Evolutionary conservation across 306 rosid species (phyloP).

Genomic region (Urtica urens): DNA sequence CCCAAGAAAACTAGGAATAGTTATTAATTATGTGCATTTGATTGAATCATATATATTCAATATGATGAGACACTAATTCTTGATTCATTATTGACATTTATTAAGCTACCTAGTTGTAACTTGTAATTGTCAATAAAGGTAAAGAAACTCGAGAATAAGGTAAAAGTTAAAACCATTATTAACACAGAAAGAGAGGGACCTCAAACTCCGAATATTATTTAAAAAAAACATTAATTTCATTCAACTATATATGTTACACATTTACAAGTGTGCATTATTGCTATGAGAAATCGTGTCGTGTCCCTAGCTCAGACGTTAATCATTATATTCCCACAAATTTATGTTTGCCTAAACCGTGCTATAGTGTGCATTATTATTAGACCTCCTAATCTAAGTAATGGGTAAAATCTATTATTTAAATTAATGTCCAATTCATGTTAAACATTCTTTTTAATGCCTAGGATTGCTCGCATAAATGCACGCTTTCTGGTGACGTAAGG

Average conservation of each 20-base stretch:
- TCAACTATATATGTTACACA: neutral
- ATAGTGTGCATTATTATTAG: slow-evolving; percentile 20
- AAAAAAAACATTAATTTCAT: neutral
- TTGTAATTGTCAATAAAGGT: too few species aligned
- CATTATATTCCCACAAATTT: slow-evolving; percentile 10
- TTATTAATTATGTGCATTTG: neutral
- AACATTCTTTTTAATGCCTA: slow-evolving; percentile 25
- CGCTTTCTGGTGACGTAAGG: slow-evolving; percentile 1
- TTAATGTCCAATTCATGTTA: slow-evolving; percentile 21
- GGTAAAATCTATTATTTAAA: slow-evolving; percentile 22
- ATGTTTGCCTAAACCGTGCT: slow-evolving; percentile 12
- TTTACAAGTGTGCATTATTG: neutral
- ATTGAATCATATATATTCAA: too few species aligned
- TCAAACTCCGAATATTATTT: neutral
- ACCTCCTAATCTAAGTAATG: slow-evolving; percentile 30
- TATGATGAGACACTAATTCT: too few species aligned
- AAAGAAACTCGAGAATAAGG: too few species aligned
- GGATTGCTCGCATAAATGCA: slow-evolving; percentile 26
- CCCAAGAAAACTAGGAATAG: neutral
- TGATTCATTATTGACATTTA: too few species aligned
- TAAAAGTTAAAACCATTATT: too few species aligned
- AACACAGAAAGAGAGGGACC: neutral
- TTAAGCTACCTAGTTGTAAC: too few species aligned
- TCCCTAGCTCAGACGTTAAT: slow-evolving; percentile 8
- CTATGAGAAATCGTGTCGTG: too few species aligned